Percentiles rank a stretch among this genome's conserved stretches.
Conservation (phyloP, 192 early-diverging fungal genomes). For the Coemansia sp. region DNA sequence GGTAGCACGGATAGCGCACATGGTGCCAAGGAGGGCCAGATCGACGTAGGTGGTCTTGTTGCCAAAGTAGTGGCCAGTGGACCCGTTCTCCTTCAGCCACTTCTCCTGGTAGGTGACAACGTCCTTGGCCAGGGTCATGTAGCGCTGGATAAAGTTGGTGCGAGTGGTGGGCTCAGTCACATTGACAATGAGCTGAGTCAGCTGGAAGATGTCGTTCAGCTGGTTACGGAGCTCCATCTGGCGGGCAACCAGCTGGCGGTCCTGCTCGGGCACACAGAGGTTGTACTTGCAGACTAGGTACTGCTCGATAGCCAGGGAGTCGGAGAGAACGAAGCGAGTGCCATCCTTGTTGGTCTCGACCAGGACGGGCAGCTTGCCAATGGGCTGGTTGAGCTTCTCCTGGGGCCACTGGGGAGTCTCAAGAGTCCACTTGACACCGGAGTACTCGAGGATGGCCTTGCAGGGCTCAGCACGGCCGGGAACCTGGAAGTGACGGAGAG, state of each 20-base stretch:
- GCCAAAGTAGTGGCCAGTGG: conserved; percentile 58
- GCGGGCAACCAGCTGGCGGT: conserved; percentile 22
- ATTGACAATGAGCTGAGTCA: not conserved
- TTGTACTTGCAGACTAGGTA: conserved; percentile 50
- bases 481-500: conserved; percentile 33
- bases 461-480: conserved; percentile 25
- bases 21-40: not conserved
- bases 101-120: conserved; percentile 44
- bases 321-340: conserved; percentile 31
- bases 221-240: conserved; percentile 28
- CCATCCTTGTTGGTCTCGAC: conserved; percentile 35
- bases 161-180: not conserved
- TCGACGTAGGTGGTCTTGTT: conserved; percentile 43
- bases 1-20: not conserved
- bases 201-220: conserved; percentile 7
- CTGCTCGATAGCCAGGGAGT: conserved; percentile 51
- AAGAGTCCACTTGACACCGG: conserved; percentile 29
- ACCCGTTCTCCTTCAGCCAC: conserved; percentile 52
- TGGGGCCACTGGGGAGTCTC: conserved; percentile 41
- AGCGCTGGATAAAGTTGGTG: conserved; percentile 4
- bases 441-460: conserved; percentile 40
- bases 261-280: conserved; percentile 15
- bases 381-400: conserved; percentile 45
- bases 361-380: conserved; percentile 56
- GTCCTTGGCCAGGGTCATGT: conserved; percentile 10